Evolutionary conservation across 768 basidiomycete species (phyloP), one percentile per base, ranked within the genome.

Genomic region (Megacollybia marginata): DNA sequence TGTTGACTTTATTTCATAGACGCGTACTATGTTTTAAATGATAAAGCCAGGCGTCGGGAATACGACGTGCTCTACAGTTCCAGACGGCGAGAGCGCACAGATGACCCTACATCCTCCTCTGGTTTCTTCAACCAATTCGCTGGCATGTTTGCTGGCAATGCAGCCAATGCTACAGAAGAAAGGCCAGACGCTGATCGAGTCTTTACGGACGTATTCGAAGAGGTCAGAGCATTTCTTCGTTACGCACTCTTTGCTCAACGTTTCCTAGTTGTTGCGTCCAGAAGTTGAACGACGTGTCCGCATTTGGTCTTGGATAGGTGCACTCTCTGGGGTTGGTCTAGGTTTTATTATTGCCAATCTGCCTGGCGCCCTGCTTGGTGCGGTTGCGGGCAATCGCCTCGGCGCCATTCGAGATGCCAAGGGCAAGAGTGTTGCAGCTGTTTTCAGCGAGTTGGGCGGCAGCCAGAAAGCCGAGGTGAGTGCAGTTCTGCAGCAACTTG

Each of bases 331-430:
- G 40, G 79, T 74, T n/a, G 79, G 77, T 50, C 46, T 70, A 46
- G 66, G 62, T 19, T 69, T 66, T 56, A 67, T 74, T 46, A 59
- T 79, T 6, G 76, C 70, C 11, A 79, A 78, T 55, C 52, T 78
- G 2, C 78, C 78, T 2, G 78, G 80, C 7, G 16, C 91, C 12
- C 77, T 93, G 69, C 74, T 93, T 16, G 93, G 93, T 46, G 89
- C 85, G 2, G 78, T 85, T 55, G 89, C 91, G 0, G 93, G 93
- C 1, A 95, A 93, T 61, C 73, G 90, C n/a, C 68, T 96, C 28
- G 93, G 93, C 40, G 91, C 92, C 3, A 74, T 97, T 44, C 74
- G 93, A 50, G 93, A 97, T 60, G 93, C 93, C 4, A 97, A 97
- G 70, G 88, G 93, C 9, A 92, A 90, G 75, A 87, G 86, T 53